These are phyloP conservation scores for Saccharomyces hybrid DNA, from an alignment of 1,139 yeast species.

Conservation along the genomic window DNA sequence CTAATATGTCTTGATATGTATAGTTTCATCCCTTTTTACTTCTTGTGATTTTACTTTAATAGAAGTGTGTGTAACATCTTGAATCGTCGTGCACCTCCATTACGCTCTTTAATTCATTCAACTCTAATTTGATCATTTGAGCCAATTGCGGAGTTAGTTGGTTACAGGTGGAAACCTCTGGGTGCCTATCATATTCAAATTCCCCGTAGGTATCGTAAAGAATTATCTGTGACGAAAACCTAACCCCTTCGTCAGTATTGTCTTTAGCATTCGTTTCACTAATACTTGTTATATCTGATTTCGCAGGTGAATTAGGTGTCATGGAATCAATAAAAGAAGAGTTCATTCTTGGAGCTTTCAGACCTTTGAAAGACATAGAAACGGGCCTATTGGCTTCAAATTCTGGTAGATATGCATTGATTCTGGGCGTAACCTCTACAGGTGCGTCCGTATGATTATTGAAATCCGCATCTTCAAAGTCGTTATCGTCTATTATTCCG, in stretches of 20 bases:
- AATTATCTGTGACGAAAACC: conserved; percentile 75
- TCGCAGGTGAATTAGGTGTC: conserved; percentile 4
- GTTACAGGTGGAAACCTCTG: conserved; percentile 90
- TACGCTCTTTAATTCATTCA: conserved; percentile 65
- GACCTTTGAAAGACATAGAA: conserved; percentile 61
- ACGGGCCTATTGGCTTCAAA: conserved; percentile 40
- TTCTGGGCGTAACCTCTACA: conserved; percentile 10
- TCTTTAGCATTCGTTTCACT: neutral
- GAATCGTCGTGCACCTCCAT: conserved; percentile 82
- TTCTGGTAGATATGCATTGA: conserved; percentile 23
- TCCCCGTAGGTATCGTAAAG: conserved; percentile 81
- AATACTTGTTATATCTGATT: neutral
- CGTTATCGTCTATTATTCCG: conserved; percentile 3
- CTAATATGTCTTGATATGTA: conserved; percentile 1
- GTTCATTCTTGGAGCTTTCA: conserved; percentile 50
- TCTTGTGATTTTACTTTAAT: conserved; percentile 31
- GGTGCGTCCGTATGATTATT: conserved; percentile 11
- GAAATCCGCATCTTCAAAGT: conserved; percentile 27
- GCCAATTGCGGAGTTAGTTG: conserved; percentile 84
- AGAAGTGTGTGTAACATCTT: conserved; percentile 75
- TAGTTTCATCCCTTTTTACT: neutral
- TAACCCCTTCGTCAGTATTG: conserved; percentile 35
- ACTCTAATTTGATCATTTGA: conserved; percentile 77
- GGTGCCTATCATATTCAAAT: conserved; percentile 85
- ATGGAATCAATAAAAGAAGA: conserved; percentile 14